Percentiles rank a stretch among this genome's conserved stretches.
These are phyloP conservation scores for Myriosclerotinia duriaeana DNA, from an alignment of 2,329 filamentous ascomycete genomes.

Conservation along the genomic window DNA sequence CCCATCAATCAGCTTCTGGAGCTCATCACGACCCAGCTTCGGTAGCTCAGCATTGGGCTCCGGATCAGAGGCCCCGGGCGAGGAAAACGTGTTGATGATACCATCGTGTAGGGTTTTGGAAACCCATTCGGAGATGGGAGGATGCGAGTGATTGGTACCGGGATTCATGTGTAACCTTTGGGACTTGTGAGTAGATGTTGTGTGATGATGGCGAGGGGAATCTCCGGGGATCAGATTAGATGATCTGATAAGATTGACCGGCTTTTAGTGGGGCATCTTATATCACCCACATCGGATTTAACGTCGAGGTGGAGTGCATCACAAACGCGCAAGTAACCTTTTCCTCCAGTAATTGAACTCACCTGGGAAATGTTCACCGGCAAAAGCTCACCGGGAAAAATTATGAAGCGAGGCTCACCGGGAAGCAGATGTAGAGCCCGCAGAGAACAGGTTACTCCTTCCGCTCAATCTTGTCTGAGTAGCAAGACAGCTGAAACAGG, in stretches of 20 bases:
- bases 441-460: background rate
- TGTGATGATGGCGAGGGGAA: background rate
- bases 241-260: slow-evolving; percentile 15
- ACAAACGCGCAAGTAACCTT: background rate
- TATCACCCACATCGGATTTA: background rate
- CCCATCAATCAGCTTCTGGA: slow-evolving; percentile 19
- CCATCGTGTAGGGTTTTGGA: background rate
- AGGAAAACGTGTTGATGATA: background rate
- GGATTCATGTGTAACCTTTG: slow-evolving; percentile 13
- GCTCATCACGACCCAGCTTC: background rate
- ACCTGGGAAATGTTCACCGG: background rate
- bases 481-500: background rate
- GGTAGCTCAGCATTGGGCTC: background rate
- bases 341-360: background rate
- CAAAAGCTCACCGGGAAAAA: background rate
- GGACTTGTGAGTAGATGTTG: background rate
- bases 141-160: background rate
- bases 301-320: background rate
- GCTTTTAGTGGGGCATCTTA: background rate
- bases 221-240: slow-evolving; percentile 15
- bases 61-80: background rate
- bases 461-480: background rate
- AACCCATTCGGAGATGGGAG: slow-evolving; percentile 10
- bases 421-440: background rate
- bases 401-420: background rate